Evolutionary conservation across 208 protist species (phyloP).

Genomic region (Tritrichomonas foetus): DNA sequence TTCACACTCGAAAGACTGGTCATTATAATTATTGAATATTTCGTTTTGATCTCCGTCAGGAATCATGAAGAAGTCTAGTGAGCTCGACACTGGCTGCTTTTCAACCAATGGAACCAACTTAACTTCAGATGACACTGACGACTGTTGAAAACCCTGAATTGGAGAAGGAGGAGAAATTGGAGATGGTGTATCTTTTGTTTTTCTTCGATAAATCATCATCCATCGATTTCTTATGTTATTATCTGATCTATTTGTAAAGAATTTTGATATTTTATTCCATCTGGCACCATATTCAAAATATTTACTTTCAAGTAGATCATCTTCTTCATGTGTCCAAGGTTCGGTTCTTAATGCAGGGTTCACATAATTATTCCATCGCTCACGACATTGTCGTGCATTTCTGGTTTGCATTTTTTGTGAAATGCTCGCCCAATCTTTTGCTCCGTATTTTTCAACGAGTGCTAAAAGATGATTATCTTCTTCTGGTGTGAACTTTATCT

Average conservation of each 20-base stretch:
- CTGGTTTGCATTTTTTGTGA: neutral
- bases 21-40: too few relatives aligned
- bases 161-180: too few relatives aligned
- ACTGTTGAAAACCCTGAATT: too few relatives aligned
- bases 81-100: too few relatives aligned
- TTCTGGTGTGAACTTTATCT: conserved; percentile 27
- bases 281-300: neutral
- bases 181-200: too few relatives aligned
- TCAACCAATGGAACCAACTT: too few relatives aligned
- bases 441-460: neutral
- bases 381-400: conserved; percentile 15
- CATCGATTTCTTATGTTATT: conserved; percentile 9
- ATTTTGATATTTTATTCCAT: neutral
- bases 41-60: too few relatives aligned
- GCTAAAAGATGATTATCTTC: neutral
- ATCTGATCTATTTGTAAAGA: neutral
- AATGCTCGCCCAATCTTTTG: neutral
- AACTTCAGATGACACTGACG: too few relatives aligned
- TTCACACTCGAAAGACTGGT: too few relatives aligned
- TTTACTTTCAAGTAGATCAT: neutral
- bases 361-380: conserved; percentile 8
- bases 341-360: neutral
- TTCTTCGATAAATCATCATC: neutral
- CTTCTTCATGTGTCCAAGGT: conserved; percentile 25
- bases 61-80: too few relatives aligned